These are phyloP conservation scores for Phytopythium oedochilum DNA, from an alignment of 352 stramenopile genomes.

Conservation along the genomic window DNA sequence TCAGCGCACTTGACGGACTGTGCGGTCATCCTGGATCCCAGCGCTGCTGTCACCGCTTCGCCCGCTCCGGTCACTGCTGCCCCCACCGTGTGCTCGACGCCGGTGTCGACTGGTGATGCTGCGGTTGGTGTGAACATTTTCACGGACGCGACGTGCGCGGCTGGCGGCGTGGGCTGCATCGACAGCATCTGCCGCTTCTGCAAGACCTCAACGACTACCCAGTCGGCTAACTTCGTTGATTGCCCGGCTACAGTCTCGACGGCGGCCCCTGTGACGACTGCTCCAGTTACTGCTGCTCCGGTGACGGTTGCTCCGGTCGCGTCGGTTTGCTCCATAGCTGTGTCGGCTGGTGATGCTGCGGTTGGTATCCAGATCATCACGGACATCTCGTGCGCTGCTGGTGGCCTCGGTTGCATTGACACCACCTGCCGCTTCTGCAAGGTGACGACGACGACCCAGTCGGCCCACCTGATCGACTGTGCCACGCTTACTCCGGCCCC, in stretches of 20 bases:
- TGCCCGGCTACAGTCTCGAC: not conserved
- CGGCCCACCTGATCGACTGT: constrained; percentile 13
- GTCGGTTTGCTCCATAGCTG: not conserved
- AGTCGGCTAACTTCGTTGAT: constrained; percentile 4
- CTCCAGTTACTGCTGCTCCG: not conserved
- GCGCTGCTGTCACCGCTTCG: not conserved
- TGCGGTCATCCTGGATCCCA: not conserved
- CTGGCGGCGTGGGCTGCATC: constrained; percentile 10
- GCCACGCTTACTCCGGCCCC: not conserved
- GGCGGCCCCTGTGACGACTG: not conserved
- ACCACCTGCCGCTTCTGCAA: constrained; percentile 31
- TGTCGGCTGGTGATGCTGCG: constrained; percentile 9
- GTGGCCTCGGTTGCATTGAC: constrained; percentile 33
- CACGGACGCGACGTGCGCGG: constrained; percentile 5
- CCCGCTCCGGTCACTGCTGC: not conserved
- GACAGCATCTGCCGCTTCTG: constrained; percentile 12
- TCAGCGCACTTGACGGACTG: constrained; percentile 5
- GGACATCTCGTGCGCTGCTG: constrained; percentile 18
- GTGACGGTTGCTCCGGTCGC: not conserved
- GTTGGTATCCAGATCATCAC: constrained; percentile 22
- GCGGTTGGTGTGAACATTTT: constrained; percentile 15
- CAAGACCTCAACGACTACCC: constrained; percentile 2
- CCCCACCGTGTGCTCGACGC: not conserved
- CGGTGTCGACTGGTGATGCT: constrained; percentile 13
- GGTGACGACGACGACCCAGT: constrained; percentile 13